Conservation (phyloP, 2,329 filamentous ascomycete species). For the Monilinia vaccinii-corymbosi region DNA sequence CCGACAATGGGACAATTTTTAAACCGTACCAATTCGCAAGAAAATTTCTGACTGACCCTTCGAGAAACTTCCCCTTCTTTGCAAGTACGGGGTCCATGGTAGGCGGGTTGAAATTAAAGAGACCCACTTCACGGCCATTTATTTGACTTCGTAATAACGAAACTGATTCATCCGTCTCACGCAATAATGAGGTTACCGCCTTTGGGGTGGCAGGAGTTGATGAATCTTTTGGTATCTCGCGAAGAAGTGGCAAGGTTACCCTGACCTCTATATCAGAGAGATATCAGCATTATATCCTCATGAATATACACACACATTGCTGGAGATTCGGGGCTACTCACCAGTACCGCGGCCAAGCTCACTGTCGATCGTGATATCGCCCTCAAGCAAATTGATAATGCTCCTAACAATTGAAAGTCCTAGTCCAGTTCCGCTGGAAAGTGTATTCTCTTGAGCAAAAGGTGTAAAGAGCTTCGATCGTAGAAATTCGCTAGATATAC, state of each 20-base stretch:
- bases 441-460: conserved; percentile 53
- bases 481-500: conserved; percentile 56
- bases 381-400: conserved; percentile 51
- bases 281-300: conserved; percentile 11
- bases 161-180: conserved; percentile 23
- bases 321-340: conserved; percentile 26
- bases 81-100: conserved; percentile 19
- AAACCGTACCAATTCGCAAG: conserved; percentile 28
- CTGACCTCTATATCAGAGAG: conserved; percentile 20
- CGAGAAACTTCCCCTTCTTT: conserved; percentile 18
- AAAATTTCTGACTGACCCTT: conserved; percentile 24
- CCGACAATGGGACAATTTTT: conserved; percentile 22
- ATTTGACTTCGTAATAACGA: conserved; percentile 16
- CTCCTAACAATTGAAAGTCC: conserved; percentile 56
- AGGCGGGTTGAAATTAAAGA: conserved; percentile 25
- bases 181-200: conserved; percentile 16
- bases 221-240: conserved; percentile 21
- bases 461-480: conserved; percentile 51
- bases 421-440: conserved; percentile 53
- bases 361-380: conserved; percentile 50
- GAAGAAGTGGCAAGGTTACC: conserved; percentile 27
- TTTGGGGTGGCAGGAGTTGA: conserved; percentile 15
- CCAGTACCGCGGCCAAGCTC: conserved; percentile 46
- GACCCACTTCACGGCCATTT: conserved; percentile 19
- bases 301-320: neutral